These are phyloP conservation scores for Hypoxylon sp. DNA, from an alignment of 2,329 filamentous ascomycete species.

Conservation along the genomic window DNA sequence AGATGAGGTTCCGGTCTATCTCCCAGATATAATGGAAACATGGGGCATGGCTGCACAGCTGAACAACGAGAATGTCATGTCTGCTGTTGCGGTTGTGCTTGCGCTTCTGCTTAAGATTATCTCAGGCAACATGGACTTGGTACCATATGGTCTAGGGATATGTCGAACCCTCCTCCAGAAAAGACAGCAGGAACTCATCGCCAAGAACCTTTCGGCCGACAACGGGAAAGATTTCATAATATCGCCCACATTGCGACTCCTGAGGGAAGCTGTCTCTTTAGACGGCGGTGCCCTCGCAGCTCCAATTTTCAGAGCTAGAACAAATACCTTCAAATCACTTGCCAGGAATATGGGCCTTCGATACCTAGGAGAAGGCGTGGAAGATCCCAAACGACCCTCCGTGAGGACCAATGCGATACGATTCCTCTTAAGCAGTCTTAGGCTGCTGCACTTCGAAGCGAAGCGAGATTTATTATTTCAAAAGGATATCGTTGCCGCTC, in stretches of 20 bases:
- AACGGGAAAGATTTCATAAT: conserved; percentile 89
- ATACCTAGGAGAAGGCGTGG: conserved; percentile 64
- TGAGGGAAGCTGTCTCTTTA: conserved; percentile 85
- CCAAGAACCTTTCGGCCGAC: conserved; percentile 79
- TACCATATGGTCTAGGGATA: conserved; percentile 77
- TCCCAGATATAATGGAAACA: conserved; percentile 83
- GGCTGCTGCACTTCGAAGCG: conserved; percentile 76
- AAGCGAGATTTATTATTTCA: conserved; percentile 87
- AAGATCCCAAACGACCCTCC: conserved; percentile 76
- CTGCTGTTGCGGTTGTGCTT: conserved; percentile 80
- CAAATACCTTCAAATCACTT: conserved; percentile 81
- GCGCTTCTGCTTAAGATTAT: conserved; percentile 82
- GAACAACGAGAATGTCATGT: conserved; percentile 82
- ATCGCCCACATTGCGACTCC: conserved; percentile 83
- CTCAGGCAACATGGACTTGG: conserved; percentile 76
- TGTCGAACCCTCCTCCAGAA: conserved; percentile 84
- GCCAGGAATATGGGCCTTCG: conserved; percentile 82
- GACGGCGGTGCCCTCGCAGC: conserved; percentile 85
- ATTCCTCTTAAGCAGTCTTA: conserved; percentile 81
- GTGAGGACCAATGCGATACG: conserved; percentile 83
- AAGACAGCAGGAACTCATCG: conserved; percentile 80
- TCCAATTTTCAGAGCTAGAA: conserved; percentile 78
- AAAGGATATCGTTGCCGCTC: conserved; percentile 70
- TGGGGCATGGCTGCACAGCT: conserved; percentile 85
- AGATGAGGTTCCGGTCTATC: conserved; percentile 69